A percentile compares a stretch with the other conserved stretches of the same genome.
phyloP scores from a whole-genome alignment of 2,329 filamentous ascomycete genomes.

The Phaeomoniella chlamydospora region DNA sequence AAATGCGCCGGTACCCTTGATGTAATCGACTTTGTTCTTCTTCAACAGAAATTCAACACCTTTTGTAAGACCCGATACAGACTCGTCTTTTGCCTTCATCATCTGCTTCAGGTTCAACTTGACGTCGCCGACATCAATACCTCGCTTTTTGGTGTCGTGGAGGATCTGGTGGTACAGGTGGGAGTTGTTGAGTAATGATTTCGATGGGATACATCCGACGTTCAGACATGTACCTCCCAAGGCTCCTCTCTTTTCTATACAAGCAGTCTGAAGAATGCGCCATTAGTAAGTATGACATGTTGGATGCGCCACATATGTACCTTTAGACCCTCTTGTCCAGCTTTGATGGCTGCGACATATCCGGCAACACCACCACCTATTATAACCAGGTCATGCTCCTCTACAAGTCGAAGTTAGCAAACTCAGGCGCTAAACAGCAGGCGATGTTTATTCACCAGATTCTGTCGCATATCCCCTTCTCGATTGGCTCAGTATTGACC shows the following conservation, averaged over 20 bases:
- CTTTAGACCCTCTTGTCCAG: slow-evolving; percentile 93
- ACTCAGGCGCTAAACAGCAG: too few species aligned
- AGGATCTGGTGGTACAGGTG: slow-evolving; percentile 94
- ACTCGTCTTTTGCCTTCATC: slow-evolving; percentile 97
- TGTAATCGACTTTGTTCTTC: slow-evolving; percentile 97
- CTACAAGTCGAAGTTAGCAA: too few species aligned
- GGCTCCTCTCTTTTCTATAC: slow-evolving; percentile 93
- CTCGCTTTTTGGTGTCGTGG: slow-evolving; percentile 92
- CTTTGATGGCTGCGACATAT: slow-evolving; percentile 98
- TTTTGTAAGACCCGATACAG: slow-evolving; percentile 80
- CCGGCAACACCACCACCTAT: slow-evolving; percentile 96
- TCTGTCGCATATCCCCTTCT: slow-evolving; percentile 10
- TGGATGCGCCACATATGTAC: slow-evolving; percentile 32
- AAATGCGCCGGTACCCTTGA: slow-evolving; percentile 85
- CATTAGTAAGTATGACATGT: slow-evolving; percentile 6
- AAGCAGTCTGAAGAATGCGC: slow-evolving; percentile 55
- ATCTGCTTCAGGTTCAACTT: slow-evolving; percentile 89
- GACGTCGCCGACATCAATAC: slow-evolving; percentile 94
- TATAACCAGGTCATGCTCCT: slow-evolving; percentile 93
- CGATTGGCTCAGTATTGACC: slow-evolving; percentile 10
- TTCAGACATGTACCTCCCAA: slow-evolving; percentile 97
- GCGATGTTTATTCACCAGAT: slow-evolving; percentile 5
- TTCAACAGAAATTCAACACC: slow-evolving; percentile 97
- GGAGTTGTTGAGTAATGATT: slow-evolving; percentile 98
- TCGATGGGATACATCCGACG: slow-evolving; percentile 97